These are phyloP conservation scores for Areca catechu DNA, from an alignment of 176 grass and related monocot species.

Conservation along the genomic window DNA sequence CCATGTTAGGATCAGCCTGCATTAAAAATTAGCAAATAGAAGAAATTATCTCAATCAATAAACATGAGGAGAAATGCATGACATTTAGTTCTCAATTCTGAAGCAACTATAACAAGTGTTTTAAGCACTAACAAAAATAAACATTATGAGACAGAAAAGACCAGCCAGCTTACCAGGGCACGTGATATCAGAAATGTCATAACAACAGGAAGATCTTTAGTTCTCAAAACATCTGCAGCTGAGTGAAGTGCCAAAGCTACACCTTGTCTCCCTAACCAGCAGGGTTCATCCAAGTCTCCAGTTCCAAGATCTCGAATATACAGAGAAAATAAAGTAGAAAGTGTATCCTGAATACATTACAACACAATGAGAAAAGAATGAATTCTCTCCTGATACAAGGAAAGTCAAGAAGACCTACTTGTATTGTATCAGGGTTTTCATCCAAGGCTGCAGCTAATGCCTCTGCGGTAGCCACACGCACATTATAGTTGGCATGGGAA, in stretches of 20 bases:
- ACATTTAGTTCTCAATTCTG: too few relatives aligned
- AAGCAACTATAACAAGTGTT: too few relatives aligned
- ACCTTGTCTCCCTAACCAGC: slow-evolving; percentile 90
- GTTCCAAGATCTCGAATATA: slow-evolving; percentile 69
- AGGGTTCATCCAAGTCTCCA: slow-evolving; percentile 47
- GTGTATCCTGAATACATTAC: slow-evolving; percentile 56
- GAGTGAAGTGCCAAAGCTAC: slow-evolving; percentile 89
- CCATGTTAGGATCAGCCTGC: slow-evolving; percentile 89
- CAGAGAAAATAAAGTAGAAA: slow-evolving; percentile 72
- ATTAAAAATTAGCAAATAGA: not conserved
- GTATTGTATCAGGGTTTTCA: slow-evolving; percentile 77
- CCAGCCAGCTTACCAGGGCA: slow-evolving; percentile 46
- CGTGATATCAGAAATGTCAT: slow-evolving; percentile 99
- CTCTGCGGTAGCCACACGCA: slow-evolving; percentile 78
- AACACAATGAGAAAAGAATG: slow-evolving; percentile 2
- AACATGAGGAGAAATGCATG: too few relatives aligned
- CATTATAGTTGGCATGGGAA: slow-evolving; percentile 84
- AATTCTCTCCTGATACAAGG: not conserved
- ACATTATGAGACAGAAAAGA: not conserved
- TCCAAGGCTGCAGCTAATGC: slow-evolving; percentile 88
- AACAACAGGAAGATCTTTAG: slow-evolving; percentile 88
- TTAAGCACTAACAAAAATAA: not conserved
- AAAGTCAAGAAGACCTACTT: slow-evolving; percentile 38
- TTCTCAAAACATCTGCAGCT: slow-evolving; percentile 73
- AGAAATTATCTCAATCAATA: too few relatives aligned